Base-by-base conservation (phyloP, 2,329 filamentous ascomycete genomes). In the Parafenestella ontariensis region DNA sequence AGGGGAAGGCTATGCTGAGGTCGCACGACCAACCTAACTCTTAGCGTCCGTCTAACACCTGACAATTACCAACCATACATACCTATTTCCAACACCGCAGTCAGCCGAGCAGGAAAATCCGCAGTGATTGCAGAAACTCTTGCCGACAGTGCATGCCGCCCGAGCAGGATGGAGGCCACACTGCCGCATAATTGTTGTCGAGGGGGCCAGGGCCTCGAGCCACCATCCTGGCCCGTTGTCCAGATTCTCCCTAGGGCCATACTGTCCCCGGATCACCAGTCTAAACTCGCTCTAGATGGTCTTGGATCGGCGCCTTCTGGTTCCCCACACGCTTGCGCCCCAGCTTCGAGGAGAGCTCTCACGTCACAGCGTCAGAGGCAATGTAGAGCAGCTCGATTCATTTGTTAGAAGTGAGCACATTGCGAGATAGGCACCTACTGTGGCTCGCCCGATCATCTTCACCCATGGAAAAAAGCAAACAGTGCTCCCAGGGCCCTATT, bases 141-240 rank as follows among this genome's bases (percentile, higher is more conserved):
- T 26, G 11, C 24, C 24, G 17, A 52, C 42, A 41, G 41, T 20
- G 52, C 46, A 20, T 21, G 23, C 43, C 46, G 41, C 17, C 29
- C 40, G 47, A 44, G 46, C 34, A 50, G 45, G 29, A 39, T 49
- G 31, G 39, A 18, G 31, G 47, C 52, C 26, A 36, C 49, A 46
- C 47, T 47, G 52, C 53, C 47, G 55, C 53, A 58, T 52, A 48
- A 52, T 37, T 40, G 24, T 56, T 46, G 39, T 23, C 50, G 56
- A 51, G 55, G 63, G 63, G 63, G 48, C 63, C 63, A 58, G 63
- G 63, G 63, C 58, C 41, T 40, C 29, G 53, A 52, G 42, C 43
- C 20, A 23, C 40, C 29, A 59, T 59, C 58, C 58, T 48, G 55
- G 58, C 17, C 33, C n/a, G 18, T 39, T 48, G 50, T 23, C 36